phyloP scores from a whole-genome alignment of 371 early-diverging fungal species.

The Racocetra persica region DNA sequence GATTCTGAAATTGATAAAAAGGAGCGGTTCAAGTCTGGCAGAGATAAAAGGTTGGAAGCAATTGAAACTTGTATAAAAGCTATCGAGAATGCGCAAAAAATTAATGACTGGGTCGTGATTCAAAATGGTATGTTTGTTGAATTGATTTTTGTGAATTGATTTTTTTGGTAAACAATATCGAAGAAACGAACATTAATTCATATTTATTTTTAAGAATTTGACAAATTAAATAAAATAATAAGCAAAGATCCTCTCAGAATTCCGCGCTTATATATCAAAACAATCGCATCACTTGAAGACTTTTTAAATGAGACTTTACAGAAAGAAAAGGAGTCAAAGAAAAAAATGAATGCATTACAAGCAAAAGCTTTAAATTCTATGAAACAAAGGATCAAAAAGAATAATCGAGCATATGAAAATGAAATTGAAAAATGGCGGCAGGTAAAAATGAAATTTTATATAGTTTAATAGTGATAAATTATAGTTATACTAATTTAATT shows the following conservation, averaged over 20 bases:
- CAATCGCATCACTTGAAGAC: constrained; percentile 81
- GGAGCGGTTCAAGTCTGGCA: constrained; percentile 80
- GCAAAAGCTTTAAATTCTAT: constrained; percentile 88
- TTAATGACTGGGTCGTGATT: constrained; percentile 89
- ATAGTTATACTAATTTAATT: background rate
- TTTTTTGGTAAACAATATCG: background rate
- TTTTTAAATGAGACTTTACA: constrained; percentile 61
- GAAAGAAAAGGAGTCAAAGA: constrained; percentile 72
- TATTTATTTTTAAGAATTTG: constrained; percentile 73
- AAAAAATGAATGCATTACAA: constrained; percentile 85
- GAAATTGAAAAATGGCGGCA: constrained; percentile 76
- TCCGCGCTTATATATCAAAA: constrained; percentile 83
- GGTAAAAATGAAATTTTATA: constrained; percentile 50
- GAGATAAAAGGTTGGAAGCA: constrained; percentile 85
- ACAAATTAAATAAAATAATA: constrained; percentile 79
- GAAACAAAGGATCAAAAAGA: constrained; percentile 92
- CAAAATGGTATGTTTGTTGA: constrained; percentile 68
- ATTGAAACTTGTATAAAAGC: constrained; percentile 67
- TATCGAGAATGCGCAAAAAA: constrained; percentile 82
- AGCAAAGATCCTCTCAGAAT: constrained; percentile 74
- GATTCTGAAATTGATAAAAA: constrained; percentile 69
- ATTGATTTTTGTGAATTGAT: background rate
- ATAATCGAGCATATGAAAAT: constrained; percentile 77
- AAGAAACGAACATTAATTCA: constrained; percentile 8
- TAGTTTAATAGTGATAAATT: no score